Evolutionary conservation across 2,329 filamentous ascomycete species (phyloP), one percentile per base, ranked within the genome.

Genomic region (Didymellaceae sp.): DNA sequence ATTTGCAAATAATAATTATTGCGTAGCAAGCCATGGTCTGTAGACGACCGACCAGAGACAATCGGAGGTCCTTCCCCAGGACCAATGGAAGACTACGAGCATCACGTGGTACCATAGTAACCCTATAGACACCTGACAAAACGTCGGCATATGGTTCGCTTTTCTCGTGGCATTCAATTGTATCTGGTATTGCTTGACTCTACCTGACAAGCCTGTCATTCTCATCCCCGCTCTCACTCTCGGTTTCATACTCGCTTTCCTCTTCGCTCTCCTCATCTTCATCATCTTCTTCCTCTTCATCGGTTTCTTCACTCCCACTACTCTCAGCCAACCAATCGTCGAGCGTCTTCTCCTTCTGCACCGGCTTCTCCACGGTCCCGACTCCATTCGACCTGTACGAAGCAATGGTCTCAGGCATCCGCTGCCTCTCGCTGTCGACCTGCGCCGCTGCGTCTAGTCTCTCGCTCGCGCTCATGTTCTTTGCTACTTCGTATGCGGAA

Each of bases 271-370:
- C 82, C 6, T 81, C 73, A 45, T 75, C 75, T 25, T 78, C 75
- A 1, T 33, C 84, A 77, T 63, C 64, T 4, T 86, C 83, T 3
- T 86, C 84, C 11, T 83, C 81, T 3, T 82, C 80, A 22, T 79
- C 78, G 78, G 58, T 58, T 42, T 67, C 62, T 21, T 81, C 82
- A 5, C 80, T 78, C 6, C 80, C 80, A 2, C 78, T 80, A 14
- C 60, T 58, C 18, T 82, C 80, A 4, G 87, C 91, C 48, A 97
- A 78, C 92, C 94, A 97, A 70, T 96, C 91, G 76, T 97, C 91
- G 55, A 99, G 76, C 16, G 87, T 90, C 81, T 96, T 96, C 31
- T 85, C 84, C 42, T 86, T 86, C 39, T 56, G 54, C 31, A 48
- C 61, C 24, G 52, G 52, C 42, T 58, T 65, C 6, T 17, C 26